Evolutionary conservation across 495 filamentous ascomycete genomes (phyloP), one percentile per base, ranked within the genome.

Genomic region (Xylaria bambusicola): DNA sequence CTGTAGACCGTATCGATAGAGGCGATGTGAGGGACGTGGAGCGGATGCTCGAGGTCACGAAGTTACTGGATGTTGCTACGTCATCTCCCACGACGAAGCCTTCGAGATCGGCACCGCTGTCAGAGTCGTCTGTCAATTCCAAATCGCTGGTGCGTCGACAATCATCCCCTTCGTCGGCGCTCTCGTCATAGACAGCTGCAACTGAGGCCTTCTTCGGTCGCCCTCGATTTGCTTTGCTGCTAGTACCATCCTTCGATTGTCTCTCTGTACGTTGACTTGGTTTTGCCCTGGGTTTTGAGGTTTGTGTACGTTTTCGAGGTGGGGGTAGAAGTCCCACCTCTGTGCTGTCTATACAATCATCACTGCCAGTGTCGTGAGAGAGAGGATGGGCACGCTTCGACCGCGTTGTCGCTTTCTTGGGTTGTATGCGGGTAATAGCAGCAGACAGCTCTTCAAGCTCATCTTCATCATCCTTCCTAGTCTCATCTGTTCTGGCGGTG

Each of bases 61-160:
- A 29, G 57, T 64, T 26, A 62, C 72, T 77, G 3, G 78, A 78
- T 0, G 73, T 71, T 5, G 71, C 61, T n/a, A 69, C 60, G 50
- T 77, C 68, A 53, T 80, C 77, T 40, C 61, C 72, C 4, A 80
- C 73, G 33, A 82, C 64, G 46, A 82, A 82, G 24, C 62, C 78
- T 3, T 55, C 69, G 0, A 82, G 64, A 48, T 82, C 79, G 3
- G 67, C 69, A 17, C 77, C 79, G 64, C 66, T 70, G 50, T 82
- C 79, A 0, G 74, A 78, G 20, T 75, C 78, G 33, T 80, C 73
- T 6, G 72, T 70, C 10, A 74, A 64, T 9, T 76, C 71, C 26
- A 80, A 57, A 57, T 81, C 77, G 60, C 75, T 77, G 0, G 77
- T 77, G n/a, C 77, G 71, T 7, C 62, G 72, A 62, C 78, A 81